Evolutionary conservation across 2,329 filamentous ascomycete species (phyloP).

Genomic region (Fonsecaea monophora): DNA sequence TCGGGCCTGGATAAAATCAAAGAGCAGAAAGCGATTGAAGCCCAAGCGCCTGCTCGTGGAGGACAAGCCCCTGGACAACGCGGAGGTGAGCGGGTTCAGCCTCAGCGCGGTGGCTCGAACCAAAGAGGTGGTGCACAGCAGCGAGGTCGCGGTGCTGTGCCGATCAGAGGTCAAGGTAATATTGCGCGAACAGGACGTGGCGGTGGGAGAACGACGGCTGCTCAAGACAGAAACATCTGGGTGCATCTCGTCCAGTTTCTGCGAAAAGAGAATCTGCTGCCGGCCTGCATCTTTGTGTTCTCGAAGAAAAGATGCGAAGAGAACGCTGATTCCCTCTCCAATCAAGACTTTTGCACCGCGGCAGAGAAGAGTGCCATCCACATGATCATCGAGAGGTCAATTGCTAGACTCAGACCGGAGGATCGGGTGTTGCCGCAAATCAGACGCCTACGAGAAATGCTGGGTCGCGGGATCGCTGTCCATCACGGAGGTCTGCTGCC

Average conservation of each 20-base stretch:
- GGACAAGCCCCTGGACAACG: conserved; percentile 53
- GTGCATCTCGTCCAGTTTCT: conserved; percentile 93
- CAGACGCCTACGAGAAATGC: conserved; percentile 79
- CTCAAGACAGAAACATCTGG: conserved; percentile 96
- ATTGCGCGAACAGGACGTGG: conserved; percentile 87
- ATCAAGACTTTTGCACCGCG: conserved; percentile 92
- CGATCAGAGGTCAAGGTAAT: conserved; percentile 73
- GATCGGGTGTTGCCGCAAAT: conserved; percentile 93
- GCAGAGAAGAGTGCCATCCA: conserved; percentile 95
- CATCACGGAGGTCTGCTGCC: conserved; percentile 94
- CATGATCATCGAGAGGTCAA: conserved; percentile 95
- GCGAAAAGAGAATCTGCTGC: conserved; percentile 83
- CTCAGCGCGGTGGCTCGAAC: conserved; percentile 60
- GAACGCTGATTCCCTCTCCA: conserved; percentile 92
- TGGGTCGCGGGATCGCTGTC: conserved; percentile 89
- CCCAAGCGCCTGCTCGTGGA: conserved; percentile 44
- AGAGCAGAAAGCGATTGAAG: conserved; percentile 59
- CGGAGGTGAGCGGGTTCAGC: conserved; percentile 59
- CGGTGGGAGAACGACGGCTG: conserved; percentile 84
- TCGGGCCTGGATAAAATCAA: conserved; percentile 81
- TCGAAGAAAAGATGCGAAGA: conserved; percentile 98
- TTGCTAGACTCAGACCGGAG: conserved; percentile 88
- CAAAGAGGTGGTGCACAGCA: conserved; percentile 61
- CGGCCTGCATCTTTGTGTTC: conserved; percentile 97
- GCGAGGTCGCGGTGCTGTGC: conserved; percentile 60